Evolutionary conservation across 306 rosid species (phyloP).

Genomic region (Lathyrus tuberosus): DNA sequence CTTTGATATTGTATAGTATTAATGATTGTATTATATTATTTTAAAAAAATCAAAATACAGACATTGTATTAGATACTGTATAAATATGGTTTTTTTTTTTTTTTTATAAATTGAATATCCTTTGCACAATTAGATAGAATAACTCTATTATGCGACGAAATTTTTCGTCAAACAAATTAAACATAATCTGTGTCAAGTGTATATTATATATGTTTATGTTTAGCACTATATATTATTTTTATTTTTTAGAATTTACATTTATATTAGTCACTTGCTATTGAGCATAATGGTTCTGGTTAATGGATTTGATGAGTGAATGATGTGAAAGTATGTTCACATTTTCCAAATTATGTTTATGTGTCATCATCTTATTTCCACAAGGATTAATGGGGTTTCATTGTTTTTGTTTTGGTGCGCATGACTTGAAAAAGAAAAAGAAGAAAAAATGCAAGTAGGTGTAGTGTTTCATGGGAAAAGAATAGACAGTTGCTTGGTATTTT

Average conservation of each 20-base stretch:
- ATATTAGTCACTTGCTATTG: conserved; percentile 22
- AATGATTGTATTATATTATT: background rate
- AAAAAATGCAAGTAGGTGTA: conserved; percentile 11
- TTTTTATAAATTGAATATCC: too few species aligned
- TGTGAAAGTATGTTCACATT: conserved; percentile 22
- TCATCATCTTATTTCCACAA: background rate
- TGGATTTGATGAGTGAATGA: conserved; percentile 32
- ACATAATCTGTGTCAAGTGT: too few species aligned
- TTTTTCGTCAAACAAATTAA: too few species aligned
- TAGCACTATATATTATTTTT: too few species aligned
- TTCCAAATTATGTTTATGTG: background rate
- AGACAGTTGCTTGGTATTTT: background rate
- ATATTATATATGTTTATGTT: too few species aligned
- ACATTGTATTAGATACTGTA: background rate
- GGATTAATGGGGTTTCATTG: background rate
- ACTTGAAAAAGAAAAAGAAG: conserved; percentile 26
- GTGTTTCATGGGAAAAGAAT: conserved; percentile 18
- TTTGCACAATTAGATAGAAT: too few species aligned
- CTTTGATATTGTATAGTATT: conserved; percentile 28
- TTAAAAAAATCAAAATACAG: background rate
- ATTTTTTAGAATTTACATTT: too few species aligned
- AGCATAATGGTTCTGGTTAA: conserved; percentile 17
- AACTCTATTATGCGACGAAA: too few species aligned
- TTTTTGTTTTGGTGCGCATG: conserved; percentile 16
- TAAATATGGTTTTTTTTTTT: background rate